A percentile compares a stretch with the other conserved stretches of the same genome.
phyloP scores from a whole-genome alignment of 768 basidiomycete species.

The Xanthoconium purpureum region DNA sequence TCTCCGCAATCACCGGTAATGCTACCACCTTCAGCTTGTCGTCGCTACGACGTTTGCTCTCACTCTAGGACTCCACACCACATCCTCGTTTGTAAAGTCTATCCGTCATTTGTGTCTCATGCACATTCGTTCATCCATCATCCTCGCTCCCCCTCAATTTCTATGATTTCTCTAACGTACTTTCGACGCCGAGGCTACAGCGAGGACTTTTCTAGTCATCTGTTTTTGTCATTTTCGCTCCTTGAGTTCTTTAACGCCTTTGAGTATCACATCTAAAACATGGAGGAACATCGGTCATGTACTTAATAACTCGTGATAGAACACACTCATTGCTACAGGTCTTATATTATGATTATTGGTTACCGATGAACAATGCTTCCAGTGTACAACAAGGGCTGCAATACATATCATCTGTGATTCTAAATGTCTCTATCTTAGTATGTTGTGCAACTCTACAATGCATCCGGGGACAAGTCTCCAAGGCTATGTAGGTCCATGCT shows the following conservation, averaged over 20 bases:
- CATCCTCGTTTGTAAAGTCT: slow-evolving; percentile 11
- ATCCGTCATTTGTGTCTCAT: slow-evolving; percentile 11
- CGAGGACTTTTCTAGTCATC: background rate
- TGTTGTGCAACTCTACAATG: slow-evolving; percentile 40
- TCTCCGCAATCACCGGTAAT: background rate
- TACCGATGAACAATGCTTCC: background rate
- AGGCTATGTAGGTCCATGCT: slow-evolving; percentile 53
- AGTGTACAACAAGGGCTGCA: background rate
- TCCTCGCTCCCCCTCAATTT: slow-evolving; percentile 4
- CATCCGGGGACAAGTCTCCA: slow-evolving; percentile 70
- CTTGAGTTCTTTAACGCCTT: slow-evolving; percentile 14
- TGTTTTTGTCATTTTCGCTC: slow-evolving; percentile 12
- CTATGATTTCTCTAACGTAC: slow-evolving; percentile 20
- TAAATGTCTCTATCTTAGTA: background rate
- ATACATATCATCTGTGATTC: background rate
- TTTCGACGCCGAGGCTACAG: slow-evolving; percentile 2
- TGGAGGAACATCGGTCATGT: slow-evolving; percentile 37
- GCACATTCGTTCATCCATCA: slow-evolving; percentile 25
- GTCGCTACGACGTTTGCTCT: slow-evolving; percentile 13
- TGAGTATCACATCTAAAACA: slow-evolving; percentile 30
- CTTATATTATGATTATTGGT: slow-evolving; percentile 28
- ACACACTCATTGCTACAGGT: slow-evolving; percentile 37
- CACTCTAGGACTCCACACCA: slow-evolving; percentile 5
- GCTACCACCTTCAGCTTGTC: background rate
- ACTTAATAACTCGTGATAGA: slow-evolving; percentile 30